Base-by-base conservation (phyloP, 163 green algal species). In the Chlamydomonas reinhardtii region DNA sequence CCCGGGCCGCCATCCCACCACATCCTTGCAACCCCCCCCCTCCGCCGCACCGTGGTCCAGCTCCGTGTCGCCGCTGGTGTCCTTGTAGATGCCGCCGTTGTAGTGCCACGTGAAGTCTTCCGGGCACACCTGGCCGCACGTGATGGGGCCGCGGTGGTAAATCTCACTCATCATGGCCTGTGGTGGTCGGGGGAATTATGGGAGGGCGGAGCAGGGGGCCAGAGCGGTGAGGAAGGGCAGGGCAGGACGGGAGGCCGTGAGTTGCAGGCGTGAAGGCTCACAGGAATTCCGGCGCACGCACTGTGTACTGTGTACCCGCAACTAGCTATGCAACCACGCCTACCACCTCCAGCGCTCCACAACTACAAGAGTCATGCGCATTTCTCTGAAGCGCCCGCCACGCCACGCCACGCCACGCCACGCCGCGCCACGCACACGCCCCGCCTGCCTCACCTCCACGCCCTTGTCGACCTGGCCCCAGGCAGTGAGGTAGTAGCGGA, bases 131-230 rank as follows among this genome's bases (percentile, higher is more conserved):
- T 98, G 96, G 85, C 87, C 90, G 87, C 95, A 98, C 17, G 90
- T 93, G 48, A 98, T 93, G 61, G 96, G 95, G 15, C 96, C 95
- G 16, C 93, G 81, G 17, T 92, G 68, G 48, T 88, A 84, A 56
- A 98, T 94, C 88, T 98, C 96, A 17, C 84, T 91, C 93, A 95
- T 92, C 93, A 98, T 98, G 39, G 76, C 88, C 73, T 88, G 72
- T 79, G 93, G 90, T n/a, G 54, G 74, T 2, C 43, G 16, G 48
- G 73, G 74, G 31, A 31, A n/a, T n/a, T n/a, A n/a, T n/a, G n/a
- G n/a, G n/a, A n/a, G n/a, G 54, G 74, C 31, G n/a, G 70, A 32
- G 14, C 6, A 35, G 37, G 64, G 19, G 64, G 64, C 4, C 25
- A 15, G 25, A 25, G 12, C 25, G 62, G 12, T 2, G 6, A 8